A percentile compares a stretch with the other conserved stretches of the same genome.
Evolutionary conservation across 176 grass and related monocot genomes (phyloP).

Genomic region (bread wheat (Triticum aestivum)): DNA sequence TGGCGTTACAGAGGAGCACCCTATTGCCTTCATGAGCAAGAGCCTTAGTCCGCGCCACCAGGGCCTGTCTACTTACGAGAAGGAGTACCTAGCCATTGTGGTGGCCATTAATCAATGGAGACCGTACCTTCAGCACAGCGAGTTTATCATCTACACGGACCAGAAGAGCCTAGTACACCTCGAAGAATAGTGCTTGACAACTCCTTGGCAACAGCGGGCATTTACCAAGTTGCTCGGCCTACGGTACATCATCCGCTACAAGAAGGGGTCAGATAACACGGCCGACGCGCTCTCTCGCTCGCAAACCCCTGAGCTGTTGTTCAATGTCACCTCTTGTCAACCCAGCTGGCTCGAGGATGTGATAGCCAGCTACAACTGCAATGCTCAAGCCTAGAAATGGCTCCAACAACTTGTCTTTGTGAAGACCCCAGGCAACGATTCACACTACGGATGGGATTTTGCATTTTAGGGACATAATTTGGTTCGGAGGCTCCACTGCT

Average conservation of each 20-base stretch:
- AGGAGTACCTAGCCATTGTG: neutral
- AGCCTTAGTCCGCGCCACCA: neutral
- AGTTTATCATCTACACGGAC: neutral
- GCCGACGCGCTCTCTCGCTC: neutral
- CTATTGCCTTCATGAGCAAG: no score
- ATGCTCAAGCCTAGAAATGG: no score
- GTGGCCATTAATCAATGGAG: neutral
- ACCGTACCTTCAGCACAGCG: fast-evolving
- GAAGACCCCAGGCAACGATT: no score
- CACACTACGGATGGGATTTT: fast-evolving
- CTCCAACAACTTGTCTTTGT: neutral
- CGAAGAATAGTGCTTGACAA: neutral
- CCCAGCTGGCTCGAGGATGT: neutral
- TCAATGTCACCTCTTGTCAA: no score
- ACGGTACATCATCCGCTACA: neutral
- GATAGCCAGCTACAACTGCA: neutral
- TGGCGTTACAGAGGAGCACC: no score
- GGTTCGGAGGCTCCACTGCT: neutral
- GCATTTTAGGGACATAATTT: neutral
- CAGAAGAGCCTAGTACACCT: neutral
- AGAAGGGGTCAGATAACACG: neutral
- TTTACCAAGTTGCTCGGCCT: neutral
- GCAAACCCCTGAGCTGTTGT: no score
- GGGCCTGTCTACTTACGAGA: neutral
- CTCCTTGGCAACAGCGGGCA: neutral